These are phyloP conservation scores for Malassezia sp. DNA, from an alignment of 1,284 basidiomycete species.

Conservation along the genomic window DNA sequence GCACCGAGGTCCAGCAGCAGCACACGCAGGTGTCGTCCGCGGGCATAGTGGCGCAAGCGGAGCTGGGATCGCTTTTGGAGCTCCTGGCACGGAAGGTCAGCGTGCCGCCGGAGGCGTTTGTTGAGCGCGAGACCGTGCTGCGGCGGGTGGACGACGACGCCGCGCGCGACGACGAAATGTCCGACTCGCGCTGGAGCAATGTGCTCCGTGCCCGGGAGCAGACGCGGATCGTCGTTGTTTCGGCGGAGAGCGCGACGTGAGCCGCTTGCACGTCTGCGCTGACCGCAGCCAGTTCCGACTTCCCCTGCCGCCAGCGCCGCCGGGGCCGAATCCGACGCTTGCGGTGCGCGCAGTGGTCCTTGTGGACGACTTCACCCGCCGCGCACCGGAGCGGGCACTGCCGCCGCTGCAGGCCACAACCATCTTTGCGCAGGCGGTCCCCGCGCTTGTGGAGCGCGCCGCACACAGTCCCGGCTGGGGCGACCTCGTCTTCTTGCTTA, in stretches of 20 bases:
- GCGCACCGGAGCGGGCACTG: neutral
- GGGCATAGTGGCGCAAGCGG: slow-evolving; percentile 10
- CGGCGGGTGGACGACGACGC: slow-evolving; percentile 13
- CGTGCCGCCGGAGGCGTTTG: slow-evolving; percentile 10
- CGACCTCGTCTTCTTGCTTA: slow-evolving; percentile 5
- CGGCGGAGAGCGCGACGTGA: no score
- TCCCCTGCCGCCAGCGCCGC: slow-evolving; percentile 10
- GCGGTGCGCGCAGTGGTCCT: slow-evolving; percentile 12
- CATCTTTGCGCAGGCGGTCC: slow-evolving; percentile 1
- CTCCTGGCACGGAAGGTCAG: slow-evolving; percentile 6
- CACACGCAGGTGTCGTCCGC: slow-evolving; percentile 15
- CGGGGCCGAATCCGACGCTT: slow-evolving; percentile 6
- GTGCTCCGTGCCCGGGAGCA: slow-evolving; percentile 16
- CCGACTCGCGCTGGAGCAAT: slow-evolving; percentile 17
- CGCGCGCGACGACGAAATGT: slow-evolving; percentile 4
- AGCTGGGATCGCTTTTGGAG: slow-evolving; percentile 8
- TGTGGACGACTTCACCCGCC: slow-evolving; percentile 10
- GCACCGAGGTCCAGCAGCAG: slow-evolving; percentile 12
- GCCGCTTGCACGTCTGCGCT: no score
- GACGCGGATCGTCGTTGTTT: slow-evolving; percentile 8
- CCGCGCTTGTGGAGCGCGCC: neutral
- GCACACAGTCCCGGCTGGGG: slow-evolving; percentile 9
- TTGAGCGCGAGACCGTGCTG: slow-evolving; percentile 9
- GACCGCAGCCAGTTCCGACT: slow-evolving; percentile 1
- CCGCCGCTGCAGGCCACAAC: neutral